phyloP scores from a whole-genome alignment of 176 grass and related monocot species.

The Pharus latifolius region DNA sequence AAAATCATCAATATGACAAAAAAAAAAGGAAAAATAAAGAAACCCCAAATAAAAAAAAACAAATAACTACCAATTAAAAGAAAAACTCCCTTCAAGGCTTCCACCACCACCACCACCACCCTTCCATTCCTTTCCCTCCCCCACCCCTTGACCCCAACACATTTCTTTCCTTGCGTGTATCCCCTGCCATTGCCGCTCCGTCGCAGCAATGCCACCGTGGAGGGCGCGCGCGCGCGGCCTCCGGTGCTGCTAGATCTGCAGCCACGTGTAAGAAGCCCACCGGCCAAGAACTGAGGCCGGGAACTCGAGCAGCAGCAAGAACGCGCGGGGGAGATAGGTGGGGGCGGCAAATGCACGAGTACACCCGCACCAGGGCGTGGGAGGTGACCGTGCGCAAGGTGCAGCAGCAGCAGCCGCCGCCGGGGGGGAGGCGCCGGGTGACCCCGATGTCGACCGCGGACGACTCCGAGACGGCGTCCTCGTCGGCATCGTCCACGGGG shows the following conservation, averaged over 20 bases:
- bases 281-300: background rate
- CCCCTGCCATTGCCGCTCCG: background rate
- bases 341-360: conserved; percentile 45
- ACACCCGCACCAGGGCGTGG: conserved; percentile 43
- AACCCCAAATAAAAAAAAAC: background rate
- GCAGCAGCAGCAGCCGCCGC: conserved; percentile 31
- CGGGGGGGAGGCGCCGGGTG: conserved; percentile 25
- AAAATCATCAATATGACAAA: background rate
- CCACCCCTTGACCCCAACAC: background rate
- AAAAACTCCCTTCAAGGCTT: background rate
- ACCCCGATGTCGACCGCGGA: conserved; percentile 38
- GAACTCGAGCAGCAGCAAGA: background rate
- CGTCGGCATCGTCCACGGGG: conserved; percentile 16
- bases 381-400: conserved; percentile 43
- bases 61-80: background rate
- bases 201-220: conserved; percentile 32
- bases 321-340: conserved; percentile 5
- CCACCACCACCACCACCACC: background rate
- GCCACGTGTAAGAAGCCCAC: background rate
- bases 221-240: background rate
- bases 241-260: conserved; percentile 25
- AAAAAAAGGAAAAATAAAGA: background rate
- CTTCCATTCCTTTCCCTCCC: background rate
- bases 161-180: conserved; percentile 30
- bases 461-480: conserved; percentile 34